Base-by-base conservation (phyloP, 179 eudicot species). In the Patellifolia procumbens region DNA sequence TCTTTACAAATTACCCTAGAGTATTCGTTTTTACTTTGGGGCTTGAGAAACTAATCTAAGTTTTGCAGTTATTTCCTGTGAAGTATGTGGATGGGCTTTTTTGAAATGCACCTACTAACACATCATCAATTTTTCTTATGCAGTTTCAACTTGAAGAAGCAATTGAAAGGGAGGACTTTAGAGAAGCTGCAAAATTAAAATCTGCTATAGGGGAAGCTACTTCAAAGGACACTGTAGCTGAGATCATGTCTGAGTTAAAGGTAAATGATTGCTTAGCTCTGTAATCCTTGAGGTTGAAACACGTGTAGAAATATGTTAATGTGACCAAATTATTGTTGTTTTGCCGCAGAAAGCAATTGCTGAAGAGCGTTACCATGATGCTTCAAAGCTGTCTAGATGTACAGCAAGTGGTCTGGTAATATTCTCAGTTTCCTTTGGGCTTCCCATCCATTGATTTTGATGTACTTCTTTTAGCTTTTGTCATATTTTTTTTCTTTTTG, bases 141-240 rank as follows among this genome's bases (percentile, higher is more conserved):
- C 88, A 94, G 99, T 95, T 91, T 79, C 97, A 93, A 84, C 89
- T 95, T 52, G 99, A 93, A 83, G 97, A 89, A 63, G 97, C 98
- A 67, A 82, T 95, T 82, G 97, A 93, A 82, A 90, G 79, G 76
- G 99, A 95, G 79, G 97, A 95, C 77, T 95, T 95, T 81, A 76
- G 77, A 79, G 99, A 95, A 90, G 99, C 99, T 81, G 90, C 92
- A 69, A 91, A 89, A 74, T 74, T 95, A 70, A 95, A 95, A 80
- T 67, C 70, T 76, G 90, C 92, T 75, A 86, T 95, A 69, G 84
- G 84, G 46, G 96, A 91, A 82, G 89, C 93, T 73, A 86, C 93
- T 77, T 87, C 92, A 74, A 89, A 85, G 82, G 99, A 95, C 78
- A 66, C 88, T 73, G 88, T 95, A 65, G 92, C 97, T 82, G 93